phyloP scores from a whole-genome alignment of 805 yeast genomes.

The Teunomyces gatunensis region DNA sequence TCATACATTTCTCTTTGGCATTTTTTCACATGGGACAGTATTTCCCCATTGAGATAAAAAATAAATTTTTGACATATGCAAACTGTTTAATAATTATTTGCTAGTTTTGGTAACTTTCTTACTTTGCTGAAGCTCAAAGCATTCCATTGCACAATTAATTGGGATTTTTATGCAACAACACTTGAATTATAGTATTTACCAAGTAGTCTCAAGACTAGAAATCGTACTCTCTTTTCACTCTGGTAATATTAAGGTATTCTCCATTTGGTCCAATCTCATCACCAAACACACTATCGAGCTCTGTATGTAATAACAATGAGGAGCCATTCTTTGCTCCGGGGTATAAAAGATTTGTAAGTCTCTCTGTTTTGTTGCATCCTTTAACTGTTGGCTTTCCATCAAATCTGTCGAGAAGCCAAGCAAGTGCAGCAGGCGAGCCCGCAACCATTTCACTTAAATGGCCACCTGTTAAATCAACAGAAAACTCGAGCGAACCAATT shows the following conservation, averaged over 20 bases:
- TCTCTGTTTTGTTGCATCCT: slow-evolving; percentile 32
- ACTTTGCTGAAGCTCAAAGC: too few species aligned
- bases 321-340: slow-evolving; percentile 25
- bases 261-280: slow-evolving; percentile 3
- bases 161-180: too few species aligned
- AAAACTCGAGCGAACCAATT: slow-evolving; percentile 9
- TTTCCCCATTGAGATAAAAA: too few species aligned
- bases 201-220: neutral
- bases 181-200: too few species aligned
- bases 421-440: slow-evolving; percentile 16
- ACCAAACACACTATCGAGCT: neutral
- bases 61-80: too few species aligned
- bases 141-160: too few species aligned
- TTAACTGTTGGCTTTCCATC: slow-evolving; percentile 11
- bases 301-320: neutral
- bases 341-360: slow-evolving; percentile 46
- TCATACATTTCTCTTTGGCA: too few species aligned
- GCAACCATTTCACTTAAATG: slow-evolving; percentile 15
- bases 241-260: neutral
- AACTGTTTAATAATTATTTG: too few species aligned
- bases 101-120: too few species aligned
- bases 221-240: neutral
- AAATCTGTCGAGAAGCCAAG: slow-evolving; percentile 17
- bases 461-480: slow-evolving; percentile 8
- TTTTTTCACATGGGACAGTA: too few species aligned